Percentiles rank a stretch among this genome's conserved stretches.
Conservation (phyloP, 2,329 filamentous ascomycete species). For the Xylaria sp. region DNA sequence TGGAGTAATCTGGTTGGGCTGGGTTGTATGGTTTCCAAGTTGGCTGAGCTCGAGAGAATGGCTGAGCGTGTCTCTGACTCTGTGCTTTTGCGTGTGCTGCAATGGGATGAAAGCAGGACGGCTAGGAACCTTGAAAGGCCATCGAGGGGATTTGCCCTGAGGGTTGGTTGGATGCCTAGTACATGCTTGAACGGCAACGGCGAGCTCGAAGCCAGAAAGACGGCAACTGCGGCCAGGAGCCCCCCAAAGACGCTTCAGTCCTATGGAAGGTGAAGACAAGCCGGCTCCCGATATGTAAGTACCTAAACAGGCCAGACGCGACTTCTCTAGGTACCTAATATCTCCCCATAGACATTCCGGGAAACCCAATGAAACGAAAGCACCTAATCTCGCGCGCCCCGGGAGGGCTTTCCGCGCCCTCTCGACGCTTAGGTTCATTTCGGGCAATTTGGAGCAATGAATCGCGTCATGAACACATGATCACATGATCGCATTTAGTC, state of each 20-base stretch:
- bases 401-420: background rate
- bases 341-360: background rate
- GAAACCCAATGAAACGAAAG: background rate
- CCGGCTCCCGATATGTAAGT: background rate
- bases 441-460: background rate
- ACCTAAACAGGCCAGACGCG: background rate
- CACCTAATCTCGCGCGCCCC: background rate
- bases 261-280: background rate
- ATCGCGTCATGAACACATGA: too few relatives aligned
- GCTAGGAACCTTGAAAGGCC: too few relatives aligned
- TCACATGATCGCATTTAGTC: background rate
- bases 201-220: background rate
- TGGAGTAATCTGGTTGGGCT: background rate
- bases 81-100: background rate
- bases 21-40: constrained; percentile 8
- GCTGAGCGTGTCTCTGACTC: background rate
- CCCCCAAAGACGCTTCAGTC: background rate
- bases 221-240: constrained; percentile 4
- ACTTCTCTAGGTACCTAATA: constrained; percentile 10
- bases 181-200: background rate
- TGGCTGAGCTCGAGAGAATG: background rate
- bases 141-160: background rate
- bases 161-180: background rate
- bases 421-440: background rate
- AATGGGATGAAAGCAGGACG: constrained; percentile 1